Base-by-base conservation (phyloP, 345 rosid species). In the Firmiana major region DNA sequence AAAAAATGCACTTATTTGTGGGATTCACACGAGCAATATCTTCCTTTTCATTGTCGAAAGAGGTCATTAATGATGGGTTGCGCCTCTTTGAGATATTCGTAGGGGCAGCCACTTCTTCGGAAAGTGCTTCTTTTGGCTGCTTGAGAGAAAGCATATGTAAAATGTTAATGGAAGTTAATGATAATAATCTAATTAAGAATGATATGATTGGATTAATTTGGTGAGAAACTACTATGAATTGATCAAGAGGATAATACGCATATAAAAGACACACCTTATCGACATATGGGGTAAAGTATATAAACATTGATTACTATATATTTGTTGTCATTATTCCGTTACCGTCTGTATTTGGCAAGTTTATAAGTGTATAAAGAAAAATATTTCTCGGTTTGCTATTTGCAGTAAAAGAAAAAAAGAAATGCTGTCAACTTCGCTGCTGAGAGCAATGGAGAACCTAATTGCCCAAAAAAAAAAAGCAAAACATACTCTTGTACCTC, bases 11-110 rank as follows among this genome's bases (percentile, higher is more conserved):
- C n/a, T n/a, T n/a, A n/a, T n/a, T n/a, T 16, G 89, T 86, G 63
- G 81, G 97, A 82, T 88, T 87, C 28, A 79, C 82, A 73, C 75
- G 76, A 59, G 81, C 36, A 0, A 69, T 75, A 63, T 90, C 90
- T 64, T 93, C 98, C 51, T 91, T 93, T 77, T 91, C 98, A 70
- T 87, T 82, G 75, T 94, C 97, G 15, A 89, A 90, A 85, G 86
- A 87, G 57, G 86, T 78, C 82, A 82, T 79, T 79, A 85, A 43
- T 4, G 86, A 78, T 55, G 91, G 89, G 80, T 85, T 84, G 70
- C 74, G 74, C 36, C 79, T 81, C 78, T 81, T 65, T 43, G 34
- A 43, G 74, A 63, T 80, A 79, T 86, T 83, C 81, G 65, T 75
- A 34, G n/a, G n/a, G n/a, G n/a, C n/a, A 34, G 67, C 79, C 60